Evolutionary conservation across 2,329 filamentous ascomycete genomes (phyloP).

Genomic region (Dothideomycetidae sp.): DNA sequence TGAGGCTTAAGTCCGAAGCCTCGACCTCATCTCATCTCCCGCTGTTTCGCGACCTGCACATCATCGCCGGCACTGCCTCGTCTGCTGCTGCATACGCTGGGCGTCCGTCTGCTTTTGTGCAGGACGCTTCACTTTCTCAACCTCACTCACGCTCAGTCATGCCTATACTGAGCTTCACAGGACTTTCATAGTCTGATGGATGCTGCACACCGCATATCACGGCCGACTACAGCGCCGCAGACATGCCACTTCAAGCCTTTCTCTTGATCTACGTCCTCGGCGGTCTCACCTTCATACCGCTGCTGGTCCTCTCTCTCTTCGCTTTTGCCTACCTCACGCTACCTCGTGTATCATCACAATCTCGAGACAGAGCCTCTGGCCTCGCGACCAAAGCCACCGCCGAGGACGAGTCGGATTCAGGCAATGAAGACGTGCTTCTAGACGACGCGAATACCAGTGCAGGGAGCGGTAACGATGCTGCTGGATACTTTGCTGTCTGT

Average conservation of each 20-base stretch:
- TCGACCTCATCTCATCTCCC: too few species aligned
- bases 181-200: constrained; percentile 4
- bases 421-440: constrained; percentile 19
- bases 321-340: constrained; percentile 56
- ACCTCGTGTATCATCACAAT: constrained; percentile 26
- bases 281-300: constrained; percentile 74
- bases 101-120: too few species aligned
- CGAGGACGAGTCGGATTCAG: constrained; percentile 25
- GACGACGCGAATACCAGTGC: constrained; percentile 44
- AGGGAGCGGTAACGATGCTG: constrained; percentile 61
- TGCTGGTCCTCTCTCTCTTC: constrained; percentile 48
- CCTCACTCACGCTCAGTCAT: constrained; percentile 1
- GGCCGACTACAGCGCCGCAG: constrained; percentile 1
- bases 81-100: too few species aligned
- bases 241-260: constrained; percentile 36
- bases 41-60: too few species aligned
- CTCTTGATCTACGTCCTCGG: constrained; percentile 69
- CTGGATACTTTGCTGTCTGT: constrained; percentile 90
- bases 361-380: neutral
- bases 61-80: too few species aligned
- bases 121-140: neutral
- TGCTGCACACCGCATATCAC: neutral
- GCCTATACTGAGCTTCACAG: constrained; percentile 3
- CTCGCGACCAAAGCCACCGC: constrained; percentile 22
- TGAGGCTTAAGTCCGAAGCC: too few species aligned